Evolutionary conservation across 163 green algal species (phyloP).

Genomic region (Scenedesmus sp.): DNA sequence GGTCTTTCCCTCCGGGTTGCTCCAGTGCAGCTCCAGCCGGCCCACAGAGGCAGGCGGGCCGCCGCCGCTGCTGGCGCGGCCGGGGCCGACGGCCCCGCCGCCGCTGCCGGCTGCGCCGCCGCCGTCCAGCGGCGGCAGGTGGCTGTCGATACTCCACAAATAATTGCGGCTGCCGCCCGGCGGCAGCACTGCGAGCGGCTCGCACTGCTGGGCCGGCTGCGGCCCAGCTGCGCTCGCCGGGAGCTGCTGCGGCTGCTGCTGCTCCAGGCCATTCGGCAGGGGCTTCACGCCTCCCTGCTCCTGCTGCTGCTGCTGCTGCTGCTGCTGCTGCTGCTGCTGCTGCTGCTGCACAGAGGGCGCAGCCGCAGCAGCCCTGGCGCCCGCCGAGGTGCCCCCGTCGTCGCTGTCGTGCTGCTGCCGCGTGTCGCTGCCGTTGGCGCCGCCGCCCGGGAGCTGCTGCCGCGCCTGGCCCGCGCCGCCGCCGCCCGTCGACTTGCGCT

Average conservation of each 20-base stretch:
- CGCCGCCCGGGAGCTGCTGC: neutral
- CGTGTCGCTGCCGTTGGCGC: neutral
- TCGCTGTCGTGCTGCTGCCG: slow-evolving; percentile 3
- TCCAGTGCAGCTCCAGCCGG: slow-evolving; percentile 34
- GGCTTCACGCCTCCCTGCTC: neutral
- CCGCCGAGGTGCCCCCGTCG: neutral
- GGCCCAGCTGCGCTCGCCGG: neutral
- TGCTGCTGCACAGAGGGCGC: slow-evolving; percentile 1
- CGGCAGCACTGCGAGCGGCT: neutral
- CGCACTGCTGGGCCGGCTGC: neutral
- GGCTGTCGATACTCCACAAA: neutral
- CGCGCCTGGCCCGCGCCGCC: neutral
- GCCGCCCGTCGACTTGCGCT: neutral
- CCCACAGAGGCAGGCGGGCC: slow-evolving; percentile 5
- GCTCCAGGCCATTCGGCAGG: neutral
- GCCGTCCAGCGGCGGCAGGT: too few relatives aligned
- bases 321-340: slow-evolving; percentile 26
- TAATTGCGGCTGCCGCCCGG: slow-evolving; percentile 26
- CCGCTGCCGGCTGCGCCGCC: too few relatives aligned
- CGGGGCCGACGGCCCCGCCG: neutral
- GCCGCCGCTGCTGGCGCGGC: slow-evolving; percentile 7
- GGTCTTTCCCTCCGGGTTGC: neutral
- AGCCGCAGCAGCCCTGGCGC: neutral
- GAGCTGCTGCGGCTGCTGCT: slow-evolving; percentile 12
- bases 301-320: slow-evolving; percentile 7